A percentile compares a stretch with the other conserved stretches of the same genome.
These are phyloP conservation scores for Nakazawaea siamensis DNA, from an alignment of 805 yeast genomes.

Conservation along the genomic window DNA sequence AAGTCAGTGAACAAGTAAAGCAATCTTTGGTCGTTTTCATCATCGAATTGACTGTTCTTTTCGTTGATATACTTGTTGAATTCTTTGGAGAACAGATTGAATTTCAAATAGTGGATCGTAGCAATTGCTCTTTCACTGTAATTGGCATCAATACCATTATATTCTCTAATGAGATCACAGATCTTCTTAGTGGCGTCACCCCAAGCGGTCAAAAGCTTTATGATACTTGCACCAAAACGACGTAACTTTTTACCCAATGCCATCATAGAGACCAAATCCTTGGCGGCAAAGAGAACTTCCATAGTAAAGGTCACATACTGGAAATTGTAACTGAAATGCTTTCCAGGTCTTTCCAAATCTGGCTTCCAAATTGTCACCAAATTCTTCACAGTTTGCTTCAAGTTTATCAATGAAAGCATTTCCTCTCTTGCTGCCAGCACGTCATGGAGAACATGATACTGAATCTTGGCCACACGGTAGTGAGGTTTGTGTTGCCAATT, in stretches of 20 bases:
- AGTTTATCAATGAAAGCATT: slow-evolving; percentile 52
- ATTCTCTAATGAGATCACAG: slow-evolving; percentile 41
- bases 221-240: slow-evolving; percentile 70
- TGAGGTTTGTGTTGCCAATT: slow-evolving; percentile 90
- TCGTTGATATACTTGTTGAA: slow-evolving; percentile 21
- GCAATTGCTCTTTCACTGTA: slow-evolving; percentile 47
- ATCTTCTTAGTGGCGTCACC: slow-evolving; percentile 46
- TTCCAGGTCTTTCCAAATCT: slow-evolving; percentile 85
- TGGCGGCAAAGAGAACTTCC: slow-evolving; percentile 39
- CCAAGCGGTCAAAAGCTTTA: slow-evolving; percentile 57
- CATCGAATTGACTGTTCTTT: slow-evolving; percentile 20
- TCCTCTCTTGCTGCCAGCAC: slow-evolving; percentile 49
- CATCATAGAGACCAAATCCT: slow-evolving; percentile 53
- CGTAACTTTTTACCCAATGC: slow-evolving; percentile 67
- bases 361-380: slow-evolving; percentile 91
- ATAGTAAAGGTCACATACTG: slow-evolving; percentile 62
- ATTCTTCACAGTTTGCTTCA: slow-evolving; percentile 61
- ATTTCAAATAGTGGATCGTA: slow-evolving; percentile 33
- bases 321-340: slow-evolving; percentile 72
- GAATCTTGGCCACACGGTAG: slow-evolving; percentile 60
- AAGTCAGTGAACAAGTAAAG: slow-evolving; percentile 40
- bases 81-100: slow-evolving; percentile 29
- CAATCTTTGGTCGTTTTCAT: slow-evolving; percentile 23
- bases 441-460: slow-evolving; percentile 45
- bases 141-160: slow-evolving; percentile 31